A percentile compares a stretch with the other conserved stretches of the same genome.
These are phyloP conservation scores for Komagataella pastoris DNA, from an alignment of 805 yeast species.

Conservation along the genomic window DNA sequence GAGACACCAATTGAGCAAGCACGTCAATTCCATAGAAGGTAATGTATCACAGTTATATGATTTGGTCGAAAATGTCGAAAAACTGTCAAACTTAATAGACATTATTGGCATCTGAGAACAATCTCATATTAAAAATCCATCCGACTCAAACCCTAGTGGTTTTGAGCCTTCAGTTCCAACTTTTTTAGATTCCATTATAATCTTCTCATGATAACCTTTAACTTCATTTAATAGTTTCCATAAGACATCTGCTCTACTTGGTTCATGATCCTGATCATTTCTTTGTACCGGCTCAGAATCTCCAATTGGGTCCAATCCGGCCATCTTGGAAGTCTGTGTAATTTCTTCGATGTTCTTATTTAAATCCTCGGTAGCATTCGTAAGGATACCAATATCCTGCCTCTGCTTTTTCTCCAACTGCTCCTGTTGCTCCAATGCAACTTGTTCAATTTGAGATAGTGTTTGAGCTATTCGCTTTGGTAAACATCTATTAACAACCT, in stretches of 20 bases:
- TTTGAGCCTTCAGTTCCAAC: background rate
- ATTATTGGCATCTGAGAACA: background rate
- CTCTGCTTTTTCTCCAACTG: background rate
- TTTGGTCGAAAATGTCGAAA: background rate
- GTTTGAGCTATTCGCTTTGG: constrained; percentile 3
- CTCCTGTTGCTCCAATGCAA: constrained; percentile 5
- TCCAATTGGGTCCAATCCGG: background rate
- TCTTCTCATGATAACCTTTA: background rate
- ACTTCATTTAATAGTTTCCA: background rate
- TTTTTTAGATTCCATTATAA: background rate
- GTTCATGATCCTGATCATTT: background rate
- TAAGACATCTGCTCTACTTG: background rate
- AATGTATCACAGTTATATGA: background rate
- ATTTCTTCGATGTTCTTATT: background rate
- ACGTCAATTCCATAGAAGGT: background rate
- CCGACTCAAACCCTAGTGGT: background rate
- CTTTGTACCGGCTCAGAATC: background rate
- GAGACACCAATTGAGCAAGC: background rate
- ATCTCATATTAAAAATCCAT: background rate
- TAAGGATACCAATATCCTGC: background rate
- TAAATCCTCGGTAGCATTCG: background rate
- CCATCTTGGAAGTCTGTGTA: background rate
- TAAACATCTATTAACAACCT: background rate
- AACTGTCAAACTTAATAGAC: background rate
- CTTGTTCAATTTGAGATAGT: constrained; percentile 7